These are phyloP conservation scores for Cinnamomum chago DNA, from an alignment of 164 flowering plant genomes.

Conservation along the genomic window DNA sequence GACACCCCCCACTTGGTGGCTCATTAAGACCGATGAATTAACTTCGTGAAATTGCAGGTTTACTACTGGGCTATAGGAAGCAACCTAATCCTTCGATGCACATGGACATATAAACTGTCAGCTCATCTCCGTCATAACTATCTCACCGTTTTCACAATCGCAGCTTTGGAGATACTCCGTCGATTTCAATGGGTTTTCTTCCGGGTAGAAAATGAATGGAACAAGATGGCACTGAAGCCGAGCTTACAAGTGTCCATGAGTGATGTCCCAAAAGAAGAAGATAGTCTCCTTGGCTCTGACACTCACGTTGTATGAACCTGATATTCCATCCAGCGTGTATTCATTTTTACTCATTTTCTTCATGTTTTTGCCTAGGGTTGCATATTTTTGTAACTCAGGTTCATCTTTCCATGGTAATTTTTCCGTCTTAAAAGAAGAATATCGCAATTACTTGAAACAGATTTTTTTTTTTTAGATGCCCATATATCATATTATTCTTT, in stretches of 20 bases:
- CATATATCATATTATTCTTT: no score
- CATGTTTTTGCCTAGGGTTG: not conserved
- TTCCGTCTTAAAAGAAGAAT: not conserved
- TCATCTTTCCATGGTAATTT: not conserved
- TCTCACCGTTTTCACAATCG: conserved; percentile 65
- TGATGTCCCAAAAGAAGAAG: conserved; percentile 51
- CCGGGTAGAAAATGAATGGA: conserved; percentile 92
- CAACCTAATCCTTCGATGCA: conserved; percentile 81
- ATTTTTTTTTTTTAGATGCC: no score
- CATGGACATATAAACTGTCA: conserved; percentile 99
- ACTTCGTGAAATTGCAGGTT: conserved; percentile 44
- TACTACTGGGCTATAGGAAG: conserved; percentile 78
- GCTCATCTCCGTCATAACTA: conserved; percentile 97
- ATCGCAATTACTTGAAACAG: no score
- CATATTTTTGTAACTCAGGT: not conserved
- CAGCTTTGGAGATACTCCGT: conserved; percentile 73
- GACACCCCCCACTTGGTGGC: not conserved
- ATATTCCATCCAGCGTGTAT: not conserved
- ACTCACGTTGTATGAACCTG: conserved; percentile 43
- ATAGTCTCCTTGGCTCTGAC: conserved; percentile 47
- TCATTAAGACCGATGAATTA: not conserved
- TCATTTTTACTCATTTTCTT: not conserved
- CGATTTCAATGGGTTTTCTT: conserved; percentile 93
- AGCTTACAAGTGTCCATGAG: conserved; percentile 42
- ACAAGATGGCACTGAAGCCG: conserved; percentile 58